Percentiles rank a stretch among this genome's conserved stretches.
phyloP scores from a whole-genome alignment of 257 asterid genomes.

The Apocynum venetum region DNA sequence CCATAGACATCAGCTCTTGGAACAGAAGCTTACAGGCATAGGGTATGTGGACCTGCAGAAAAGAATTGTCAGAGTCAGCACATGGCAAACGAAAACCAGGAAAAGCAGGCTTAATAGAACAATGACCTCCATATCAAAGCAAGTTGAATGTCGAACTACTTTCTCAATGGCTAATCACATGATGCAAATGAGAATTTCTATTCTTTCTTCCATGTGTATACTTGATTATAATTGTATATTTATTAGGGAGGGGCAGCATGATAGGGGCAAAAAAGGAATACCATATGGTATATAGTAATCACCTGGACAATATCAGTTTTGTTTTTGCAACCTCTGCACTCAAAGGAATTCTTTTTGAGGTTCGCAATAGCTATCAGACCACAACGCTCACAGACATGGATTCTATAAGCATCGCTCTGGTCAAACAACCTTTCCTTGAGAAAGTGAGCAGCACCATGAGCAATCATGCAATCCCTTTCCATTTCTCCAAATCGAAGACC shows the following conservation, averaged over 20 bases:
- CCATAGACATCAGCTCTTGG: constrained; percentile 98
- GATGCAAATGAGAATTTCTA: neutral
- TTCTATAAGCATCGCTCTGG: constrained; percentile 93
- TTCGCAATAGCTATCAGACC: constrained; percentile 93
- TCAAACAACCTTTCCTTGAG: constrained; percentile 87
- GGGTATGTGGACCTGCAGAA: constrained; percentile 77
- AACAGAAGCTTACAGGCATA: constrained; percentile 90
- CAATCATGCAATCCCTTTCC: constrained; percentile 99
- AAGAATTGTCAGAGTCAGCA: neutral
- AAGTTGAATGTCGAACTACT: neutral
- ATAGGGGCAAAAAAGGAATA: neutral
- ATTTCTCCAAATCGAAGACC: constrained; percentile 97
- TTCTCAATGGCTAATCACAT: neutral
- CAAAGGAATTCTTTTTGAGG: constrained; percentile 82
- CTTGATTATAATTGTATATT: neutral
- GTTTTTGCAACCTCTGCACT: constrained; percentile 96
- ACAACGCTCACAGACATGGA: constrained; percentile 88
- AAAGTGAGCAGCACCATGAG: constrained; percentile 96
- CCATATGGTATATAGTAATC: constrained; percentile 1
- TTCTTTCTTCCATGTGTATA: neutral
- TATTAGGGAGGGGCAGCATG: neutral
- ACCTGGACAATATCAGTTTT: constrained; percentile 96
- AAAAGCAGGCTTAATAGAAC: neutral
- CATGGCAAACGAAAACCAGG: neutral
- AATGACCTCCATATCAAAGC: neutral